Conservation (phyloP, 192 early-diverging fungal genomes). For the Spinellus fusiger region DNA sequence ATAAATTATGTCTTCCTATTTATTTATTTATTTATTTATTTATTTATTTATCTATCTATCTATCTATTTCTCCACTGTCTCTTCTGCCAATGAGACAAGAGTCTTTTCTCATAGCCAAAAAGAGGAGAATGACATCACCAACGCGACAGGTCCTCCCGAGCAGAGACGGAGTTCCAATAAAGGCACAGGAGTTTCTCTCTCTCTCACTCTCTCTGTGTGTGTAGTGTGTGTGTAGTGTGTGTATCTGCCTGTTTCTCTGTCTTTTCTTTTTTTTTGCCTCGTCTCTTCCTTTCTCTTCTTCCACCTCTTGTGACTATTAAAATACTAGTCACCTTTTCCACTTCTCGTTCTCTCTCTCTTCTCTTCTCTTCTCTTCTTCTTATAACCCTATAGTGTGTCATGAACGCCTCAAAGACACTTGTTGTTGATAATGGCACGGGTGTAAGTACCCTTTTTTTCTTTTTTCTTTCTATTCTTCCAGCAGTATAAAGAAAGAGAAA, state of each 20-base stretch:
- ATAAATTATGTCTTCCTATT: too few relatives aligned
- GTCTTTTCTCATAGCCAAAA: too few relatives aligned
- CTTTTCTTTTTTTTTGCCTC: background rate
- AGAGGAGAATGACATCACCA: background rate
- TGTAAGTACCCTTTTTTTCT: constrained; percentile 45
- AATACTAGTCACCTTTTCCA: too few relatives aligned
- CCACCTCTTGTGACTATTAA: too few relatives aligned
- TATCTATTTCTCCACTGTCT: too few relatives aligned
- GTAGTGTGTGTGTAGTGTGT: background rate
- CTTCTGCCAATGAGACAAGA: too few relatives aligned
- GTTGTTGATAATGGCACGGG: constrained; percentile 82
- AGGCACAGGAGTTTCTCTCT: background rate
- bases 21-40: too few relatives aligned
- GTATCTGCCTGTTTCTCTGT: background rate
- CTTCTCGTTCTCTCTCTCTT: background rate
- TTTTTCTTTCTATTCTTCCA: background rate
- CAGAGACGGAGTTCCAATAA: background rate
- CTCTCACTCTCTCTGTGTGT: background rate
- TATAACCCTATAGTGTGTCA: constrained; percentile 3
- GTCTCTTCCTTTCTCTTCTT: background rate
- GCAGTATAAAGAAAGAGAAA: background rate
- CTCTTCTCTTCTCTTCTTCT: background rate
- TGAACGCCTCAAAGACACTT: constrained; percentile 63
- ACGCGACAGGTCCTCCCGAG: background rate
- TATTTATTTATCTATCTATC: too few relatives aligned